These are phyloP conservation scores for Candida boleticola DNA, from an alignment of 805 yeast genomes.

Conservation along the genomic window DNA sequence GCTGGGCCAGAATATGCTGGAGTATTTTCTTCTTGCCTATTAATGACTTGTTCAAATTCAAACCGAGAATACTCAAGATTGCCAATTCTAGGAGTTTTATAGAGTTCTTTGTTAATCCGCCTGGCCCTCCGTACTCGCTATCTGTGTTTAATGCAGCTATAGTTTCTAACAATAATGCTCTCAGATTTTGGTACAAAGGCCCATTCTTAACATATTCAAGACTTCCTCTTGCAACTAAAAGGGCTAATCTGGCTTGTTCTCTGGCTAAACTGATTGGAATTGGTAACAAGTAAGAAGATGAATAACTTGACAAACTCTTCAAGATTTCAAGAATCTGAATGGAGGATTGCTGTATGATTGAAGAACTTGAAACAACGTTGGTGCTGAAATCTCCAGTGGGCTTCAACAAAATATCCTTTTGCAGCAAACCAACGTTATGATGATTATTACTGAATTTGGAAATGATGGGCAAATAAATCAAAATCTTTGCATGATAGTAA, in stretches of 20 bases:
- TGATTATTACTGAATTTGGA: conserved; percentile 41
- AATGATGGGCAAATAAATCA: conserved; percentile 41
- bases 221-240: conserved; percentile 70
- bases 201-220: conserved; percentile 85
- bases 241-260: conserved; percentile 59
- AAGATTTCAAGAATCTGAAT: conserved; percentile 57
- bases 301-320: conserved; percentile 34
- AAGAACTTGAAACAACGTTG: conserved; percentile 49
- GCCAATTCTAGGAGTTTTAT: conserved; percentile 57
- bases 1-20: neutral
- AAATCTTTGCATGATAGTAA: conserved; percentile 42
- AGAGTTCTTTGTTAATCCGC: conserved; percentile 58
- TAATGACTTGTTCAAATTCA: conserved; percentile 31
- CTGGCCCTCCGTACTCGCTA: conserved; percentile 54
- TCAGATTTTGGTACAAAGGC: conserved; percentile 69
- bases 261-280: conserved; percentile 63
- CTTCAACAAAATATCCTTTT: conserved; percentile 33
- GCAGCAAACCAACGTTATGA: conserved; percentile 37
- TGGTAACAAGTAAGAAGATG: conserved; percentile 46
- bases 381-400: conserved; percentile 33
- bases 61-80: conserved; percentile 58
- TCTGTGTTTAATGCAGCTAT: conserved; percentile 51
- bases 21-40: conserved; percentile 12
- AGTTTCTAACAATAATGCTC: conserved; percentile 50
- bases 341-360: conserved; percentile 67